phyloP scores from a whole-genome alignment of 306 rosid species.

The Vachellia collinsii region DNA sequence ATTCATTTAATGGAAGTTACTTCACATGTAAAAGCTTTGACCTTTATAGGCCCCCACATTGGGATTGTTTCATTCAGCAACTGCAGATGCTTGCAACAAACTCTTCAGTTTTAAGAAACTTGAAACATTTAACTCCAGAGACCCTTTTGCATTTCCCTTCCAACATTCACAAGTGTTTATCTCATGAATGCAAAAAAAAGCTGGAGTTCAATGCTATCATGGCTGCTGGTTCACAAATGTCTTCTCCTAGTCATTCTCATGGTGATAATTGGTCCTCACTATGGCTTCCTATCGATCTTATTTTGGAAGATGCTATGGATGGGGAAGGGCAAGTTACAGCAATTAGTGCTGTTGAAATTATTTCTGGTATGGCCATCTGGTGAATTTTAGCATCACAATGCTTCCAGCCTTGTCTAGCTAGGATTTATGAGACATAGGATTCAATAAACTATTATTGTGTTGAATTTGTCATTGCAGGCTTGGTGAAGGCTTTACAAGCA shows the following conservation, averaged over 20 bases:
- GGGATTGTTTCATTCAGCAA: conserved; percentile 69
- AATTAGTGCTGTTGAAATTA: conserved; percentile 70
- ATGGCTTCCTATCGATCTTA: conserved; percentile 95
- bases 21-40: conserved; percentile 15
- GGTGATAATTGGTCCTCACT: conserved; percentile 69
- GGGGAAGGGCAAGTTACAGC: conserved; percentile 68
- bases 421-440: conserved; percentile 27
- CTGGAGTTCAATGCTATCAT: conserved; percentile 56
- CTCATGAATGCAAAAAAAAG: conserved; percentile 56
- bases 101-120: conserved; percentile 67
- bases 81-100: conserved; percentile 66
- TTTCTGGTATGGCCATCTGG: conserved; percentile 56
- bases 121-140: conserved; percentile 59
- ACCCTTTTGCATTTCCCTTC: conserved; percentile 60
- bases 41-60: conserved; percentile 71
- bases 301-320: conserved; percentile 87
- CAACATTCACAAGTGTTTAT: conserved; percentile 48
- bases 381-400: conserved; percentile 13
- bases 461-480: conserved; percentile 61
- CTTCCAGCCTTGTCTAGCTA: conserved; percentile 10
- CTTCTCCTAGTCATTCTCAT: conserved; percentile 57
- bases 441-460: conserved; percentile 33
- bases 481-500: conserved; percentile 77
- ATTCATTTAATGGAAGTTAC: conserved; percentile 30
- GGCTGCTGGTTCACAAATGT: conserved; percentile 53